phyloP scores from a whole-genome alignment of 2,329 filamentous ascomycete species.

The Colletotrichum sansevieriae region DNA sequence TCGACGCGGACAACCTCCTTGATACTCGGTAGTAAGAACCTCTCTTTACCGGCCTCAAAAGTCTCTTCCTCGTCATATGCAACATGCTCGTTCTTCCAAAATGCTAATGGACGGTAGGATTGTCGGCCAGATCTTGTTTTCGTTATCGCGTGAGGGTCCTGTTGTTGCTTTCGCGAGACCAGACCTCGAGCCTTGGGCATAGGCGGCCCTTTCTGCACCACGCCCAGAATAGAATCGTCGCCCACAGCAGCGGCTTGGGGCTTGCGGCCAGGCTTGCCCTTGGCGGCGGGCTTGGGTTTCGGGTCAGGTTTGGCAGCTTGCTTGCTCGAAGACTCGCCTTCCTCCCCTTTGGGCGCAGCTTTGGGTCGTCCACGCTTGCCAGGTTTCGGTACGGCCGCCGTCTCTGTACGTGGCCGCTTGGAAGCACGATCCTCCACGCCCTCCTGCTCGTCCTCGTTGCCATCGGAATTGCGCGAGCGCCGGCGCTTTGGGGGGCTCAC shows the following conservation, averaged over 20 bases:
- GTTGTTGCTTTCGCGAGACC: conserved; percentile 63
- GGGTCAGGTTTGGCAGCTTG: conserved; percentile 41
- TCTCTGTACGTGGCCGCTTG: conserved; percentile 43
- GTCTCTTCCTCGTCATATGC: conserved; percentile 74
- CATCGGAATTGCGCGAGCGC: conserved; percentile 38
- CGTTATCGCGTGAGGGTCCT: conserved; percentile 63
- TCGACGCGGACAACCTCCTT: conserved; percentile 84
- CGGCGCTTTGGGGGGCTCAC: conserved; percentile 32
- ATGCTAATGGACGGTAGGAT: conserved; percentile 83
- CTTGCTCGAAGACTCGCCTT: conserved; percentile 39
- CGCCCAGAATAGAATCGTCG: conserved; percentile 61
- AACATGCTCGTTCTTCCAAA: conserved; percentile 87
- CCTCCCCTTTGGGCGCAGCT: conserved; percentile 37
- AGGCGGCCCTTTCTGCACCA: conserved; percentile 66
- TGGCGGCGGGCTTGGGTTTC: conserved; percentile 45
- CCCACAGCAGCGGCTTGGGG: conserved; percentile 55
- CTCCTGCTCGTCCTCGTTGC: conserved; percentile 36
- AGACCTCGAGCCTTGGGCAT: conserved; percentile 68
- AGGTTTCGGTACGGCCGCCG: conserved; percentile 24
- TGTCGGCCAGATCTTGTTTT: conserved; percentile 82
- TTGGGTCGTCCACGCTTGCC: conserved; percentile 46
- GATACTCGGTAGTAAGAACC: conserved; percentile 76
- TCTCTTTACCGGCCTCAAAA: conserved; percentile 54
- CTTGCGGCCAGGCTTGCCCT: conserved; percentile 49
- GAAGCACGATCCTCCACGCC: conserved; percentile 37